Evolutionary conservation across 2,329 filamentous ascomycete species (phyloP).

Genomic region (Nemania sp.): DNA sequence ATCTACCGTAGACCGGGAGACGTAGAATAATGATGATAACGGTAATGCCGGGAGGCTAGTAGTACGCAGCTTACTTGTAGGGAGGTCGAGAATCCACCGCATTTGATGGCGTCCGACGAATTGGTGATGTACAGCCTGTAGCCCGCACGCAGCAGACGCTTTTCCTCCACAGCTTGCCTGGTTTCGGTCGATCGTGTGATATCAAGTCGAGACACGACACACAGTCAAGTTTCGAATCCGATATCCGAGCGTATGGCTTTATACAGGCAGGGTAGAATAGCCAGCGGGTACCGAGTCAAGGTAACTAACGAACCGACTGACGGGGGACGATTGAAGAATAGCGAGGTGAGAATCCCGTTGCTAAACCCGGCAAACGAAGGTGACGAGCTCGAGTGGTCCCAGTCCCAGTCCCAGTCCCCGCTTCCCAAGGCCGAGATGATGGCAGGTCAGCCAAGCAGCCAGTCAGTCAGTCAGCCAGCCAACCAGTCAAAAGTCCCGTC

Average conservation of each 20-base stretch:
- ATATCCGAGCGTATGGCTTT: not conserved
- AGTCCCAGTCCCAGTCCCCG: not conserved
- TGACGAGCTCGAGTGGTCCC: not conserved
- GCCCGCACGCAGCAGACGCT: not conserved
- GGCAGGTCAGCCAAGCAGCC: too few relatives aligned
- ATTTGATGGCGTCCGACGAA: not conserved
- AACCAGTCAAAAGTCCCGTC: not conserved
- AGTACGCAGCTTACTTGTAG: slow-evolving; percentile 3
- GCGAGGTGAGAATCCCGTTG: not conserved
- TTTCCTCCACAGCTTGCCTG: not conserved
- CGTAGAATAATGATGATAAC: not conserved
- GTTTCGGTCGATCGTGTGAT: not conserved
- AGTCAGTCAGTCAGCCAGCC: too few relatives aligned
- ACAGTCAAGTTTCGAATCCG: not conserved
- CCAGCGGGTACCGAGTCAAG: not conserved
- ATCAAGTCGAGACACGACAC: not conserved
- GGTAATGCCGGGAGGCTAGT: not conserved
- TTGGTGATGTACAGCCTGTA: not conserved
- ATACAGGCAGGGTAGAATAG: not conserved
- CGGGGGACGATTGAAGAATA: not conserved
- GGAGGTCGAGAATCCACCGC: not conserved
- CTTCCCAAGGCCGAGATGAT: too few relatives aligned
- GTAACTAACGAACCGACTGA: not conserved
- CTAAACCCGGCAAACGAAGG: not conserved
- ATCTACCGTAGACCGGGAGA: slow-evolving; percentile 1